phyloP scores from a whole-genome alignment of 208 protist genomes.

The Crithidia acanthocephali region DNA sequence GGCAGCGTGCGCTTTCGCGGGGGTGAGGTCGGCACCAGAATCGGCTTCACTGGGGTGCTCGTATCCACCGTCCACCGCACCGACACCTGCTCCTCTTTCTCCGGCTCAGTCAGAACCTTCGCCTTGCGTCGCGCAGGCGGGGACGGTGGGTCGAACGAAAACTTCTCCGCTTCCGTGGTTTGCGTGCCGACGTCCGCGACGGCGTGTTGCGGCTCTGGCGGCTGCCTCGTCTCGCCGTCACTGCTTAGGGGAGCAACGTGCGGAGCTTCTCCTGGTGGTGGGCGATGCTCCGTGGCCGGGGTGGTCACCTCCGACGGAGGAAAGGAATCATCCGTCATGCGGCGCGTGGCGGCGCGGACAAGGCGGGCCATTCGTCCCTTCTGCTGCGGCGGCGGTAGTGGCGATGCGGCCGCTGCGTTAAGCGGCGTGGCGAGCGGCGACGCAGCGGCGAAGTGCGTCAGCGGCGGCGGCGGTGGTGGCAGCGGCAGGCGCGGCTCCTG shows the following conservation, averaged over 20 bases:
- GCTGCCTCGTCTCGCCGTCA: too few species aligned
- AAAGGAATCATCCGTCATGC: not conserved
- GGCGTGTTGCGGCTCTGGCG: not conserved
- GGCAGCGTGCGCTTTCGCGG: not conserved
- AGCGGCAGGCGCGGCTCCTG: not conserved
- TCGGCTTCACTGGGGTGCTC: not conserved
- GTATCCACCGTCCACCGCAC: not conserved
- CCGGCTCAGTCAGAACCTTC: not conserved
- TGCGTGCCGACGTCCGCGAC: not conserved
- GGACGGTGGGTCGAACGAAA: not conserved
- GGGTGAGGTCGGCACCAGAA: not conserved
- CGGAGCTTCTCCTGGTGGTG: too few species aligned
- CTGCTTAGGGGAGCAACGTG: too few species aligned
- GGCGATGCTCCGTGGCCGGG: too few species aligned
- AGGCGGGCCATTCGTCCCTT: not conserved
- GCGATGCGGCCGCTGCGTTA: too few species aligned
- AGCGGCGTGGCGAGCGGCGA: not conserved
- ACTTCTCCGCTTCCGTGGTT: not conserved
- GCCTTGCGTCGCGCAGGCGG: not conserved
- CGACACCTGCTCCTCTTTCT: not conserved
- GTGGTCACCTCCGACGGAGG: too few species aligned
- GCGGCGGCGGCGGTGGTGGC: not conserved
- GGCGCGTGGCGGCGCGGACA: not conserved
- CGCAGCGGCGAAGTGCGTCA: not conserved
- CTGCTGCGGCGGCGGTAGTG: not conserved